Conservation (phyloP, 2,329 filamentous ascomycete species). For the Apiospora rasikravindrae region DNA sequence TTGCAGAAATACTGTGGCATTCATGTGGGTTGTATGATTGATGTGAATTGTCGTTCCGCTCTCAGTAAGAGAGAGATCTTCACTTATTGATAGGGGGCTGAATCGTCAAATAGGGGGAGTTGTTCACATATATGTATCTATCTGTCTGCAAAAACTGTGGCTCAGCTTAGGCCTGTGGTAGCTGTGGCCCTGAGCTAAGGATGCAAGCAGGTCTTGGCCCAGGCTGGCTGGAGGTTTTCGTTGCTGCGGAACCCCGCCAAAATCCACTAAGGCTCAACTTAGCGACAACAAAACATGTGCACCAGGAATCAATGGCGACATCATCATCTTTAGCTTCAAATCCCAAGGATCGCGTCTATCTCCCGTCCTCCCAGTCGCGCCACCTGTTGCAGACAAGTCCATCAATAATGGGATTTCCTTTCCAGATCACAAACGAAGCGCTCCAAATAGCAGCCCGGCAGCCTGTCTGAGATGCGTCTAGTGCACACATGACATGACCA, state of each 20-base stretch:
- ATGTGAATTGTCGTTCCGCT: not conserved
- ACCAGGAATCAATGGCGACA: not conserved
- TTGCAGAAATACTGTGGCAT: not conserved
- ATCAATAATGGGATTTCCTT: not conserved
- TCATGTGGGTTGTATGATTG: not conserved
- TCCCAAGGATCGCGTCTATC: not conserved
- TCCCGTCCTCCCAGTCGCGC: not conserved
- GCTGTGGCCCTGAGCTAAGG: not conserved
- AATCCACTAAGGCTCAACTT: not conserved
- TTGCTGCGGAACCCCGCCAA: not conserved
- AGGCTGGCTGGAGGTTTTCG: not conserved
- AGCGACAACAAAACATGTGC: not conserved
- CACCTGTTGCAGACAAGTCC: not conserved
- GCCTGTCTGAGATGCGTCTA: not conserved
- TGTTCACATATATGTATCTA: not conserved
- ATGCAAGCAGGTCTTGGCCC: not conserved
- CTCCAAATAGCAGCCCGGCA: not conserved
- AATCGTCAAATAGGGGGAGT: not conserved
- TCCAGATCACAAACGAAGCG: not conserved
- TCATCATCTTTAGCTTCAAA: not conserved
- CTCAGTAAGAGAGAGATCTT: not conserved
- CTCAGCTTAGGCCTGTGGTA: not conserved
- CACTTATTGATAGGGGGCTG: not conserved
- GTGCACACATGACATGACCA: constrained; percentile 24
- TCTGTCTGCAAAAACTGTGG: not conserved